Percentiles rank a stretch among this genome's conserved stretches.
Evolutionary conservation across 495 filamentous ascomycete species (phyloP).

Genomic region (Ramalina peruviana): DNA sequence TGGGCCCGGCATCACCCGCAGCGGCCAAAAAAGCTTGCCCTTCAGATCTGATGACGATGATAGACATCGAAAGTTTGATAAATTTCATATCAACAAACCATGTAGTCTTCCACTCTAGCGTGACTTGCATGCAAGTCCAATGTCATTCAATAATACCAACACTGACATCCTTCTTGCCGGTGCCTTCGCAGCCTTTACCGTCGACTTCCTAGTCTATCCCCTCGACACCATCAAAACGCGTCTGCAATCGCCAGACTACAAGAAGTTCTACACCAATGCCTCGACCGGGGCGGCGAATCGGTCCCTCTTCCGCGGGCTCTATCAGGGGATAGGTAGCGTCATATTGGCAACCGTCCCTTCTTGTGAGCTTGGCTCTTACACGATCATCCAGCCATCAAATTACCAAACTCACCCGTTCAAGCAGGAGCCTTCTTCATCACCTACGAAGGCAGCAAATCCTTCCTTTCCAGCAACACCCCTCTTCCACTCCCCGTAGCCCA

Average conservation of each 20-base stretch:
- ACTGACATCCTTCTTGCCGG: constrained; percentile 49
- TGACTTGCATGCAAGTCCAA: constrained; percentile 2
- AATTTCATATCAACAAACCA: neutral
- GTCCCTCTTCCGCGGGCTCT: constrained; percentile 57
- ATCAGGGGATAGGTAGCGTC: constrained; percentile 80
- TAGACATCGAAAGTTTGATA: too few species aligned
- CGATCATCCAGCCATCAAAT: neutral
- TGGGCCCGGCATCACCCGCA: too few species aligned
- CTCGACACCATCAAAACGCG: constrained; percentile 79
- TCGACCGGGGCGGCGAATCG: constrained; percentile 38
- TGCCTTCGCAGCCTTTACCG: constrained; percentile 64
- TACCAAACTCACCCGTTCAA: constrained; percentile 18
- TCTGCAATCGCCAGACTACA: constrained; percentile 63
- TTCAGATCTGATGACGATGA: too few species aligned
- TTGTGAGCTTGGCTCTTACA: constrained; percentile 31
- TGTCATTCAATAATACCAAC: constrained; percentile 29
- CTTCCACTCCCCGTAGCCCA: constrained; percentile 54
- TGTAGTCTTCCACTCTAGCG: neutral
- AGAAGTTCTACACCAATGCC: constrained; percentile 41
- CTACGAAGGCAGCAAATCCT: constrained; percentile 61
- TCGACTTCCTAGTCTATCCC: constrained; percentile 71
- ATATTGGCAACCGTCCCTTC: constrained; percentile 79
- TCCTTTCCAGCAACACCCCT: constrained; percentile 29
- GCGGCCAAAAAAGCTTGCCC: too few species aligned
- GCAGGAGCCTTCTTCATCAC: constrained; percentile 83